Base-by-base conservation (phyloP, 768 basidiomycete species). In the Phaeotremella skinneri region DNA sequence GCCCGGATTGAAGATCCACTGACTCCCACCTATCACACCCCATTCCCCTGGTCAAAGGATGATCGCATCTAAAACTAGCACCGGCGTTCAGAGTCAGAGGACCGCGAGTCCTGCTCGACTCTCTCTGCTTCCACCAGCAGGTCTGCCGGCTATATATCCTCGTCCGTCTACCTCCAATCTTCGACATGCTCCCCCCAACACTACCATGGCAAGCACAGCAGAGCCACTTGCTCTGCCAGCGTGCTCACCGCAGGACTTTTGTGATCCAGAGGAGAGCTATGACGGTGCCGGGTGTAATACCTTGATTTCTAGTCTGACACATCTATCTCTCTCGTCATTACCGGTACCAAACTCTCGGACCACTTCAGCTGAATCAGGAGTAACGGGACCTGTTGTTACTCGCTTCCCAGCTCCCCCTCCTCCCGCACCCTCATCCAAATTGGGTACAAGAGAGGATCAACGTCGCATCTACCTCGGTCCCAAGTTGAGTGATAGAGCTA, bases 381-480 rank as follows among this genome's bases (percentile, higher is more conserved):
- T 23, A 30, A 41, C 41, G 7, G 68, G 65, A 31, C 58, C 62
- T 17, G 48, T 59, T 17, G 39, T 63, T 26, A 59, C 59, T 4
- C 52, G 68, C 9, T 70, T 70, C 58, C 69, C 69, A 2, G 52
- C 47, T n/a, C 61, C 62, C 2, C 62, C 66, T 14, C 59, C 66
- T 0, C 66, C 69, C 0, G 42, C 21, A 1, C 59, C 56, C 2
- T 62, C 64, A 1, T 66, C 63, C 21, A 37, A 32, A 14, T 32
- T 71, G 4, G 67, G 67, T 0, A 64, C 64, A 7, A 49, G 69
- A 25, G 64, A 59, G 31, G 67, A 71, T 23, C 69, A 71, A 41
- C 49, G 67, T 17, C 50, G 59, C 57, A 71, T 71, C 45, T 71
- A 71, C 56, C 58, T 68, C 5, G 69, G 69, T 30, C 69, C 69